Evolutionary conservation across 2,329 filamentous ascomycete species (phyloP).

Genomic region (Aspergillus sp.): DNA sequence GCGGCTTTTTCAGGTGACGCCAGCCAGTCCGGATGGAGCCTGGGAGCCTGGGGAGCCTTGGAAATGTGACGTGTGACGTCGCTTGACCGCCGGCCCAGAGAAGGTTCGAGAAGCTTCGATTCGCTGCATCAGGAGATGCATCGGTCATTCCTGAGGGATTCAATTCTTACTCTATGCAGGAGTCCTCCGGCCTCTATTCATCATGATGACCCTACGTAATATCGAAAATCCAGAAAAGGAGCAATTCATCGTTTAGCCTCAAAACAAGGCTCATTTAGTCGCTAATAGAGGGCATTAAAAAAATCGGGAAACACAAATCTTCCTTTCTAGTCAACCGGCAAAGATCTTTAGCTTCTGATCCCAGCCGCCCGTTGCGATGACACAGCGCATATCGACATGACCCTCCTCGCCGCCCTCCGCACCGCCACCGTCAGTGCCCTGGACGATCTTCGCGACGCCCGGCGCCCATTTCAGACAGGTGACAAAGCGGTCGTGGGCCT

Average conservation of each 20-base stretch:
- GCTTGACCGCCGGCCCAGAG: constrained; percentile 25
- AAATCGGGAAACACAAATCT: no score
- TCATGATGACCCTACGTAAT: no score
- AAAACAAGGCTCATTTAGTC: no score
- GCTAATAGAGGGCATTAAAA: no score
- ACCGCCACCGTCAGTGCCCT: constrained; percentile 11
- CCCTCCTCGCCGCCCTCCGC: constrained; percentile 11
- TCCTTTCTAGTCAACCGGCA: constrained; percentile 42
- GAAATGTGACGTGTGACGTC: constrained; percentile 32
- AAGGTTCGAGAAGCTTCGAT: constrained; percentile 41
- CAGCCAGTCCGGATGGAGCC: constrained; percentile 7
- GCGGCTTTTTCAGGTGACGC: constrained; percentile 18
- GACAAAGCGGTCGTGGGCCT: constrained; percentile 79
- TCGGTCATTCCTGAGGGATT: no score
- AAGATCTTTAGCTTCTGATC: constrained; percentile 79
- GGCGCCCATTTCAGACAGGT: constrained; percentile 85
- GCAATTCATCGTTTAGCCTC: no score
- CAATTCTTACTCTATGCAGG: no score
- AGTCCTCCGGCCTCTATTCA: no score
- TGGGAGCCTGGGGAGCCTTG: constrained; percentile 3
- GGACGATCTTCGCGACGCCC: constrained; percentile 61
- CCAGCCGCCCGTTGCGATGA: constrained; percentile 82
- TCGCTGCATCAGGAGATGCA: no score
- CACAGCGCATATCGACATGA: constrained; percentile 67
- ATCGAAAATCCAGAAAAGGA: no score